A percentile compares a stretch with the other conserved stretches of the same genome.
Conservation (phyloP, 441 rosid species). For the Populus tomentosa region DNA sequence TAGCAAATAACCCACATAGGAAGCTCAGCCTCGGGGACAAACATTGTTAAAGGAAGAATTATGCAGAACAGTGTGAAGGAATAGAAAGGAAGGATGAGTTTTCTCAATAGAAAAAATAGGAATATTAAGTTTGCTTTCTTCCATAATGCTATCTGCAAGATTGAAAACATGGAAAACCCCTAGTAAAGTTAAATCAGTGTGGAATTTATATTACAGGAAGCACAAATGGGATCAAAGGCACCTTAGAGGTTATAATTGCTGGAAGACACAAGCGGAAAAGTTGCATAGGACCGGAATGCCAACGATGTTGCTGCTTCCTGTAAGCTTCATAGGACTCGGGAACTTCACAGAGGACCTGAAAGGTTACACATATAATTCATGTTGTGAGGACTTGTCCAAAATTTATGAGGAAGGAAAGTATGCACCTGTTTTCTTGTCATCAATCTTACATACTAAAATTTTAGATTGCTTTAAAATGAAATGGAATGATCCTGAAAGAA, state of each 20-base stretch:
- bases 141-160: constrained; percentile 73
- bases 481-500: neutral
- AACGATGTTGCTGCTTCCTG: constrained; percentile 96
- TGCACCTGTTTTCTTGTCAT: neutral
- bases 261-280: constrained; percentile 94
- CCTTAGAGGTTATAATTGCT: constrained; percentile 77
- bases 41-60: constrained; percentile 85
- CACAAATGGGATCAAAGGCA: constrained; percentile 18
- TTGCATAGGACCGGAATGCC: constrained; percentile 97
- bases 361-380: constrained; percentile 4
- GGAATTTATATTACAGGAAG: neutral
- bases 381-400: neutral
- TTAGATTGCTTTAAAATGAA: neutral
- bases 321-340: constrained; percentile 96
- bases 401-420: neutral
- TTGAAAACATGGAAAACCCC: constrained; percentile 5
- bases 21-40: constrained; percentile 86
- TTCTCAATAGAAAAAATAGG: constrained; percentile 78
- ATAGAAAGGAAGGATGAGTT: constrained; percentile 88
- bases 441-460: neutral
- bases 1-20: constrained; percentile 92
- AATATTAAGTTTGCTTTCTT: constrained; percentile 85
- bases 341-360: constrained; percentile 87
- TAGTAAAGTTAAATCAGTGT: neutral
- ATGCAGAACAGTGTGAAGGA: constrained; percentile 91